Percentiles rank a stretch among this genome's conserved stretches.
phyloP scores from a whole-genome alignment of 768 basidiomycete species.

The Paxillus involutus region DNA sequence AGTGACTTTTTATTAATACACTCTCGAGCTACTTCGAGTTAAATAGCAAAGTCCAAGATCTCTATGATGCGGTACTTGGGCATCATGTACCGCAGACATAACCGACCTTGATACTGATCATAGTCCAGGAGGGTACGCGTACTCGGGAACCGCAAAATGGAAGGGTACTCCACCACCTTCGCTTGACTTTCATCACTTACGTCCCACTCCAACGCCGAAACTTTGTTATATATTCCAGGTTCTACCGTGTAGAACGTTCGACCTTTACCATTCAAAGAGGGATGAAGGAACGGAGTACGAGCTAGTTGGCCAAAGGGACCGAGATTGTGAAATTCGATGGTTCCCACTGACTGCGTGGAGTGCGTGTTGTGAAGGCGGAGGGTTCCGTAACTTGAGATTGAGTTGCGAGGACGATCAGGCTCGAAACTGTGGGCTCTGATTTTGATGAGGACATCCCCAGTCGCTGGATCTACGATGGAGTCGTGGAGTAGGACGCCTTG shows the following conservation, averaged over 20 bases:
- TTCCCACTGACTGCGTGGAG: not conserved
- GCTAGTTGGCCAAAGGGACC: not conserved
- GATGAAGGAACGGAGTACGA: not conserved
- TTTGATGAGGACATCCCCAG: constrained; percentile 10
- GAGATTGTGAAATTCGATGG: constrained; percentile 6
- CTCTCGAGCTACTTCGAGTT: not conserved
- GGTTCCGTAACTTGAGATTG: constrained; percentile 1
- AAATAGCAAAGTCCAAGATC: constrained; percentile 15
- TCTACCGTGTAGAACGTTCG: constrained; percentile 4
- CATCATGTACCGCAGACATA: constrained; percentile 7
- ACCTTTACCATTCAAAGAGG: constrained; percentile 15
- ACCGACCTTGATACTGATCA: constrained; percentile 19
- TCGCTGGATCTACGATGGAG: constrained; percentile 2
- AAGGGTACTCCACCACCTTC: constrained; percentile 5
- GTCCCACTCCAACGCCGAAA: constrained; percentile 14
- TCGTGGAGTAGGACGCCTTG: constrained; percentile 12
- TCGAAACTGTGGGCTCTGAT: constrained; percentile 2
- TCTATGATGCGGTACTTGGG: constrained; percentile 5
- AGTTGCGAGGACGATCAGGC: not conserved
- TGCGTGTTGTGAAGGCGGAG: constrained; percentile 1
- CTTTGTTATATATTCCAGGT: not conserved
- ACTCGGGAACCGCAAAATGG: not conserved
- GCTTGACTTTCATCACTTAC: not conserved
- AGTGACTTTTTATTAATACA: not conserved
- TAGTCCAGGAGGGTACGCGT: constrained; percentile 11